Percentiles rank a stretch among this genome's conserved stretches.
phyloP scores from a whole-genome alignment of 352 stramenopile species.

The Phytophthora pseudosyringae region DNA sequence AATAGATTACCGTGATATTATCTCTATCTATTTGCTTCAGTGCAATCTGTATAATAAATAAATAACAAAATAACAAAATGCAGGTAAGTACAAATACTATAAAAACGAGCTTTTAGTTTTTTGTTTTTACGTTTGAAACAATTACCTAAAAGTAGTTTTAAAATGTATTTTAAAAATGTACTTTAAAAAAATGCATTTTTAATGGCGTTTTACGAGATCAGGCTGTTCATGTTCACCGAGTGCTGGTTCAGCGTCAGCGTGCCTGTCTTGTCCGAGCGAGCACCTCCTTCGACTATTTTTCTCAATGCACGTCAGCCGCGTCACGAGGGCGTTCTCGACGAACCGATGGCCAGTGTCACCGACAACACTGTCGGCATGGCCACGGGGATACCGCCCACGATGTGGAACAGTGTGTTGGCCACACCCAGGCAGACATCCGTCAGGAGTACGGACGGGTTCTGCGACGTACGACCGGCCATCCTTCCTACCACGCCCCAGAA shows the following conservation, averaged over 20 bases:
- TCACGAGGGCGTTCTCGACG: constrained; percentile 94
- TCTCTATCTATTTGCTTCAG: no score
- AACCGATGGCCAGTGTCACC: constrained; percentile 92
- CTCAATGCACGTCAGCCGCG: constrained; percentile 92
- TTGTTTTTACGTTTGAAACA: no score
- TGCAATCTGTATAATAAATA: no score
- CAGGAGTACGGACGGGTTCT: constrained; percentile 89
- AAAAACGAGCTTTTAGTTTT: no score
- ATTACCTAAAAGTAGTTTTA: no score
- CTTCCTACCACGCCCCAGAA: constrained; percentile 89
- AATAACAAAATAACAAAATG: no score
- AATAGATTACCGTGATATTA: no score
- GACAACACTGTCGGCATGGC: constrained; percentile 94
- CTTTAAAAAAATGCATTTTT: no score
- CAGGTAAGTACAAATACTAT: no score
- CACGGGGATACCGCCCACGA: constrained; percentile 93
- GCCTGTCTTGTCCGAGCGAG: constrained; percentile 96
- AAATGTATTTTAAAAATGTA: no score
- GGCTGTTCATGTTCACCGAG: constrained; percentile 91
- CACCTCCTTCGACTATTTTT: constrained; percentile 93
- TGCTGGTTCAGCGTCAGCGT: constrained; percentile 97
- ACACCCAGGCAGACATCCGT: constrained; percentile 71
- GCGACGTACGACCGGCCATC: constrained; percentile 63
- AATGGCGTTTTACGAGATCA: constrained; percentile 83
- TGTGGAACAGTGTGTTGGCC: constrained; percentile 86